Percentiles rank a stretch among this genome's conserved stretches.
phyloP scores from a whole-genome alignment of 306 rosid genomes.

The Quercus glauca region DNA sequence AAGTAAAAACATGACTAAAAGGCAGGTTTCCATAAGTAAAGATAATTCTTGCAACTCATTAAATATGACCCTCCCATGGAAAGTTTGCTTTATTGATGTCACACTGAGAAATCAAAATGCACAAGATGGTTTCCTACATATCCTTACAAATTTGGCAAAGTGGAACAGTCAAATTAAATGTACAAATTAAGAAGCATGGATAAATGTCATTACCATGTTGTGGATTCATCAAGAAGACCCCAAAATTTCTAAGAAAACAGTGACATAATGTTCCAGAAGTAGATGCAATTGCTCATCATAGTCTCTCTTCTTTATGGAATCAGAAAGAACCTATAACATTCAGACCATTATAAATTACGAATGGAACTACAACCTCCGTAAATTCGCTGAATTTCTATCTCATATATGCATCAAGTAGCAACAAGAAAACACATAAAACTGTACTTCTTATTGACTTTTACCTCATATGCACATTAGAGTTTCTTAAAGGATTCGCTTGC shows the following conservation, averaged over 20 bases:
- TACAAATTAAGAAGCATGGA: neutral
- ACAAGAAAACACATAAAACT: slow-evolving; percentile 8
- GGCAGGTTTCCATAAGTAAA: slow-evolving; percentile 6
- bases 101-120: neutral
- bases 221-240: neutral
- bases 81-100: neutral
- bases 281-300: slow-evolving; percentile 66
- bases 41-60: neutral
- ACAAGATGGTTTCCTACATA: neutral
- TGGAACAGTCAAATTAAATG: neutral
- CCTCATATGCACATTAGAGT: slow-evolving; percentile 97
- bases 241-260: neutral
- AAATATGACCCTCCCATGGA: neutral
- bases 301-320: slow-evolving; percentile 72
- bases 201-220: neutral
- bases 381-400: slow-evolving; percentile 4
- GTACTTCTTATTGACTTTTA: slow-evolving; percentile 27
- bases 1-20: neutral
- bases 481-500: slow-evolving; percentile 94
- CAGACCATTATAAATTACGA: slow-evolving; percentile 16
- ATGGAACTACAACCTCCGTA: neutral
- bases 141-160: neutral
- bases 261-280: neutral
- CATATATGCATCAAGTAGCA: slow-evolving; percentile 14
- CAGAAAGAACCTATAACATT: slow-evolving; percentile 80